Percentiles rank a stretch among this genome's conserved stretches.
Conservation (phyloP, 2,329 filamentous ascomycete species). For the Hypoxylon sp. region DNA sequence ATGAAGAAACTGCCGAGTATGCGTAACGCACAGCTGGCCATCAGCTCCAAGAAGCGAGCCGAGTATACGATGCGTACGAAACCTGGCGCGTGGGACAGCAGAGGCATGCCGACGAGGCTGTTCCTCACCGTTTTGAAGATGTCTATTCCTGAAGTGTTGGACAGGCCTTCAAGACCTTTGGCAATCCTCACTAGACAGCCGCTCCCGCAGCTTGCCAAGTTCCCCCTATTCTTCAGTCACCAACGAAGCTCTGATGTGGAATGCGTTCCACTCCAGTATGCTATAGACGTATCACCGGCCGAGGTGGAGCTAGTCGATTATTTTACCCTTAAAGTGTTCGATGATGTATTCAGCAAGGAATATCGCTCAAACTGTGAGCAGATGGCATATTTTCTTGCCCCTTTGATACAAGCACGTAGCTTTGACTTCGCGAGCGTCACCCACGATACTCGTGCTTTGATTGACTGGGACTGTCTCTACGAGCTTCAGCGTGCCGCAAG, state of each 20-base stretch:
- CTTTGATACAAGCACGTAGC: conserved; percentile 50
- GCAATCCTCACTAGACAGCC: conserved; percentile 72
- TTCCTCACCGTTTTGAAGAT: conserved; percentile 71
- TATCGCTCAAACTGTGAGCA: conserved; percentile 70
- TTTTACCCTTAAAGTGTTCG: conserved; percentile 80
- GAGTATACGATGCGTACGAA: conserved; percentile 82
- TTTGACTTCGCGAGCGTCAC: conserved; percentile 33
- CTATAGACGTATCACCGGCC: conserved; percentile 54
- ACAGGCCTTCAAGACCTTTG: conserved; percentile 67
- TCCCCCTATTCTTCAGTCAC: conserved; percentile 76
- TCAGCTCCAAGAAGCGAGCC: conserved; percentile 78
- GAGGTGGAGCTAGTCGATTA: conserved; percentile 65
- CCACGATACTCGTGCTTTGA: conserved; percentile 43
- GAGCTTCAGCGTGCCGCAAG: conserved; percentile 46
- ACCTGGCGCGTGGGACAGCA: conserved; percentile 72
- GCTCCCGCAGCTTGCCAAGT: conserved; percentile 70
- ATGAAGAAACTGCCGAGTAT: conserved; percentile 76
- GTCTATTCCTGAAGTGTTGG: conserved; percentile 61
- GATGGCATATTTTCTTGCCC: conserved; percentile 86
- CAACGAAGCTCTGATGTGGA: conserved; percentile 66
- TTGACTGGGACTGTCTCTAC: conserved; percentile 70
- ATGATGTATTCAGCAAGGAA: conserved; percentile 87
- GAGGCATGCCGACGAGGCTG: conserved; percentile 60
- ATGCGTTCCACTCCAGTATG: conserved; percentile 53
- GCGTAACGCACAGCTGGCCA: conserved; percentile 85